Percentiles rank a stretch among this genome's conserved stretches.
Conservation (phyloP, 2,329 filamentous ascomycete species). For the Colletotrichum trifolii region DNA sequence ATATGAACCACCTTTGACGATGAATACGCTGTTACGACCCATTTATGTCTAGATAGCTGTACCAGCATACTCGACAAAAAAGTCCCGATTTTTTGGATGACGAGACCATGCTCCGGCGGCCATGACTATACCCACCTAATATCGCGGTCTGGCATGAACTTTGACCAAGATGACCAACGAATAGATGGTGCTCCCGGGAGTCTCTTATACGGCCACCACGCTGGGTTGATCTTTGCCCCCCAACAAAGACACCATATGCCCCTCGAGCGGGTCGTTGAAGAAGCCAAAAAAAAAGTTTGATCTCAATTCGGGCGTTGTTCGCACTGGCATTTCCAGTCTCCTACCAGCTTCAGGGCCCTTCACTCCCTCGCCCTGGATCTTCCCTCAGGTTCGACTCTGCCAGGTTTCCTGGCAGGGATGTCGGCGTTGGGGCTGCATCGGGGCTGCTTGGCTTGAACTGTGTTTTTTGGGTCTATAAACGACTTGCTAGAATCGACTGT, state of each 20-base stretch:
- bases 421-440: slow-evolving; percentile 35
- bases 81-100: slow-evolving; percentile 34
- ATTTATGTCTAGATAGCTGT: slow-evolving; percentile 57
- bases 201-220: slow-evolving; percentile 14
- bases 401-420: slow-evolving; percentile 1
- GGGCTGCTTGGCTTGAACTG: slow-evolving; percentile 21
- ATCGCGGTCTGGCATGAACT: slow-evolving; percentile 29
- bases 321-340: slow-evolving; percentile 22
- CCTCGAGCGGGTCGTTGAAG: slow-evolving; percentile 27
- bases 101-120: slow-evolving; percentile 46
- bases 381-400: slow-evolving; percentile 4
- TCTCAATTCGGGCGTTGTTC: slow-evolving; percentile 26
- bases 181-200: neutral
- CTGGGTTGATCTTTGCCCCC: slow-evolving; percentile 21
- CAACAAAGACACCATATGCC: slow-evolving; percentile 9
- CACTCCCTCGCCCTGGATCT: neutral
- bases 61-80: slow-evolving; percentile 43
- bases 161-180: slow-evolving; percentile 22
- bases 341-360: neutral
- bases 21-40: slow-evolving; percentile 58
- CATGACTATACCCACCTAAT: slow-evolving; percentile 56
- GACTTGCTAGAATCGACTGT: neutral
- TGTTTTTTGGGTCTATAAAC: slow-evolving; percentile 5
- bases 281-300: slow-evolving; percentile 35
- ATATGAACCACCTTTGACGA: slow-evolving; percentile 50